Evolutionary conservation across 2,329 filamentous ascomycete species (phyloP), one percentile per base, ranked within the genome.

Genomic region (Aureobasidium leucospermi): DNA sequence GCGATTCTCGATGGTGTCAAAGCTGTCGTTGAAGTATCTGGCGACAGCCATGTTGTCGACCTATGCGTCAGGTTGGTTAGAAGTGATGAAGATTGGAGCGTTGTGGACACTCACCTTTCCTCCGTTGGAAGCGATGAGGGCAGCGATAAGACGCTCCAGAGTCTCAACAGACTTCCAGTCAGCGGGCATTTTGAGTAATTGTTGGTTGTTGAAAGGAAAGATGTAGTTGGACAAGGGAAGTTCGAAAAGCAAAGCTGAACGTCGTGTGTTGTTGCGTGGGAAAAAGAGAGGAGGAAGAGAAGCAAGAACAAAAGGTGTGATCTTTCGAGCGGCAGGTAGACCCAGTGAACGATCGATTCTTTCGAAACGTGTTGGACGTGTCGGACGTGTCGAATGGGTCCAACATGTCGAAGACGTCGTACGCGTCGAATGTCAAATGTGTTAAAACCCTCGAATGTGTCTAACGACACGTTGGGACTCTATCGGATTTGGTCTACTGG

Each of bases 71-170:
- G 6, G n/a, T 2, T 16, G 15, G 28, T 23, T 1, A 29, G 13
- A 29, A 45, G 45, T 15, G 23, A 15, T 15, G 47, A 8, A 19
- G n/a, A 23, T n/a, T 8, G 10, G 15, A 4, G 42, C 13, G n/a
- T 23, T 31, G 15, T n/a, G 2, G 7, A 10, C 19, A n/a, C 48
- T 45, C n/a, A 60, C 58, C n/a, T 55, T 60, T 2, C 49, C 8
- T 42, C 34, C 34, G n/a, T 56, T 60, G 4, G 58, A 45, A 41
- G 58, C 58, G 49, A 60, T 16, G 42, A 60, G 2, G 23, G 58
- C 48, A 7, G 49, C 49, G 23, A 55, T 6, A 4, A 60, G 49
- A n/a, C 58, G 58, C 39, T 60, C 58, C 1, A 60, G 6, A 15
- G 3, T 29, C 2, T 51, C 58, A 7, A 16, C 4, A n/a, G 1